Conservation (phyloP, 148 eudicot species). For the Pouteria glomerata region DNA sequence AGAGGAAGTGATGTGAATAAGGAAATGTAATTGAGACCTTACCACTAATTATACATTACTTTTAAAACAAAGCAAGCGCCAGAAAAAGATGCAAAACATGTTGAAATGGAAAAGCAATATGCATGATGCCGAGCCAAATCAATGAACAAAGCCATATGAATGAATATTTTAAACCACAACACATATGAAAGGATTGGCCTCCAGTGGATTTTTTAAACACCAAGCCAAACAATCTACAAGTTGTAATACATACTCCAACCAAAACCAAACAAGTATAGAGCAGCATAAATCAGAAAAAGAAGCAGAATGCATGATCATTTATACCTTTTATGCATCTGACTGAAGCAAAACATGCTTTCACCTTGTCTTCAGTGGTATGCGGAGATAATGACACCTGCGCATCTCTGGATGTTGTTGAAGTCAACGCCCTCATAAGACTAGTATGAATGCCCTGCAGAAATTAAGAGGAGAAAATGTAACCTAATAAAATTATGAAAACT, state of each 20-base stretch:
- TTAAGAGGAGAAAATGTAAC: too few species aligned
- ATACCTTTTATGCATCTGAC: constrained; percentile 29
- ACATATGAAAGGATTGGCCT: not conserved
- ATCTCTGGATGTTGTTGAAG: constrained; percentile 19
- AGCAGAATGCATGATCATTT: not conserved
- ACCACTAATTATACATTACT: not conserved
- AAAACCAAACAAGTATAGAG: not conserved
- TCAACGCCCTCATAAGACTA: constrained; percentile 24
- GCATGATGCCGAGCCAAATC: constrained; percentile 1
- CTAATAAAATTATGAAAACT: not conserved
- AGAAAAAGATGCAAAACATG: not conserved
- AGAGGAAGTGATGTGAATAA: not conserved
- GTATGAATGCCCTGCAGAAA: constrained; percentile 29
- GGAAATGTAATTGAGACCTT: not conserved
- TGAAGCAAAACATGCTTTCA: constrained; percentile 19
- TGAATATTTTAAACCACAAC: not conserved
- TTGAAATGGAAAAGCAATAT: not conserved
- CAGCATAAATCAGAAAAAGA: not conserved
- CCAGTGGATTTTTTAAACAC: not conserved
- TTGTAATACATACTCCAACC: not conserved
- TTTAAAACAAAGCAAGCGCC: too few species aligned
- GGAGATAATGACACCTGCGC: constrained; percentile 14
- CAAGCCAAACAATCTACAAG: not conserved
- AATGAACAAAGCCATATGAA: not conserved
- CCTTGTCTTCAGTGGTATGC: constrained; percentile 1